Evolutionary conservation across 1,139 yeast genomes (phyloP), one percentile per base, ranked within the genome.

Genomic region (Sugiyamaella grinbergsii): DNA sequence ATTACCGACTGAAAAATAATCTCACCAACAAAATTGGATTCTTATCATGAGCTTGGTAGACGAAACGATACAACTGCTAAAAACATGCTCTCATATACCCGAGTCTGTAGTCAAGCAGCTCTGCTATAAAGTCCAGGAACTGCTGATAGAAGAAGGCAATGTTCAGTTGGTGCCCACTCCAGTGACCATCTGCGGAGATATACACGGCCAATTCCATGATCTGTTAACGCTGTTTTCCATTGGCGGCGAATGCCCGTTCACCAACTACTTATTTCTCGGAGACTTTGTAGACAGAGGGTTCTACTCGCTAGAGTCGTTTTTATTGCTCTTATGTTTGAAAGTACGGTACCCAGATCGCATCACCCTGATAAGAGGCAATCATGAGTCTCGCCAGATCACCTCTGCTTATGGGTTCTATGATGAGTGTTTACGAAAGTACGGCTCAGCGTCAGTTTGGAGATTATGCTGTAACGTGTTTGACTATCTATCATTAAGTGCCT

Each of bases 341-440:
- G 88, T 89, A 36, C 77, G 97, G 64, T 93, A 85, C 67, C 98
- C 98, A n/a, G 95, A 89, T 68, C 77, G 98, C 68, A 86, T 93
- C 62, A 89, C 96, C 15, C 79, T 93, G 57, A 85, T 93, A 52
- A 80, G 98, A 65, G 98, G 98, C 28, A 93, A 93, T 69, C 98
- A 93, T 70, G 98, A 93, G 70, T 85, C 95, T 29, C 79, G 98
- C 60, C 98, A 93, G 68, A 93, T 93, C 64, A 93, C 98, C n/a
- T 94, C 91, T 61, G 96, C 93, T 22, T 93, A 93, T 67, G 98
- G 98, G 10, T 93, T 93, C 69, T 93, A 93, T 69, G 98, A 93
- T 70, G 98, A 93, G 70, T 90, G 98, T 63, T 78, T 91, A 64
- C 77, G 97, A 59, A 93, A 93, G 68, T 93, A 93, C 67, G 98